These are phyloP conservation scores for Plasmodium gonderi DNA, from an alignment of 169 alveolate species.

Conservation along the genomic window DNA sequence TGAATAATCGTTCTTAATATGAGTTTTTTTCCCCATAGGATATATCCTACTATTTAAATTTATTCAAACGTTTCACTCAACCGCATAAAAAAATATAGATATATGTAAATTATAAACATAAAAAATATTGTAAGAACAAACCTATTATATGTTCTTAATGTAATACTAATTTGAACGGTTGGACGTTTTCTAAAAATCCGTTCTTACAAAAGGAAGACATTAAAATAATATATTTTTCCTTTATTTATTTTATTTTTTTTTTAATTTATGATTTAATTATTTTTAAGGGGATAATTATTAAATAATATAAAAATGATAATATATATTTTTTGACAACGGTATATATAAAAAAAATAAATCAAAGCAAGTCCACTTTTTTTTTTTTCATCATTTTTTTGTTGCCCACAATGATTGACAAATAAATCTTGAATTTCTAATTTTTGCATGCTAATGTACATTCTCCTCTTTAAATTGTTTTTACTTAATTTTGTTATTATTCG, in stretches of 20 bases:
- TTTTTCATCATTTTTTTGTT: background rate
- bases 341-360: background rate
- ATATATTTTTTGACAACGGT: background rate
- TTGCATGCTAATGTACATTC: conserved; percentile 2
- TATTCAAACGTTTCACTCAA: no score
- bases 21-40: no score
- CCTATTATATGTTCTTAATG: background rate
- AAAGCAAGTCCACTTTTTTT: background rate
- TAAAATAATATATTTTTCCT: background rate
- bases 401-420: no score
- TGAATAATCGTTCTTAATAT: no score
- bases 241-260: no score
- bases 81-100: no score
- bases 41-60: no score
- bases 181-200: background rate
- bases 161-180: background rate
- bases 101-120: no score
- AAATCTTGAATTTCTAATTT: background rate
- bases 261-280: background rate
- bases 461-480: background rate
- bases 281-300: background rate
- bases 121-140: background rate
- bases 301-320: background rate
- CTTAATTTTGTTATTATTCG: background rate
- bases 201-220: background rate